A percentile compares a stretch with the other conserved stretches of the same genome.
phyloP scores from a whole-genome alignment of 192 early-diverging fungal genomes.

The Dimargaris cristalligena region DNA sequence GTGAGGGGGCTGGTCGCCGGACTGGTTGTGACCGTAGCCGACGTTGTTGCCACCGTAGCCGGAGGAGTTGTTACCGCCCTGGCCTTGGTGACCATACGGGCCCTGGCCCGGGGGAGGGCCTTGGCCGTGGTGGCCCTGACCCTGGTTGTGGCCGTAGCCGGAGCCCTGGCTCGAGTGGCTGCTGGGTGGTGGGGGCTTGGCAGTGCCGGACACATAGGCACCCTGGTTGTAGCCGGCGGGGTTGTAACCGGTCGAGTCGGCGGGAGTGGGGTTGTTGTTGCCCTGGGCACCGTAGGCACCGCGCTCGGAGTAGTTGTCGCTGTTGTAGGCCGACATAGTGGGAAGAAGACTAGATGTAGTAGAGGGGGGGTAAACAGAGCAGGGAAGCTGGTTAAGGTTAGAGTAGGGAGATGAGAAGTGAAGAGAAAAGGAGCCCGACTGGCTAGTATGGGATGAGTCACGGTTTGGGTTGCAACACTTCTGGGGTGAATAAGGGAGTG shows the following conservation, averaged over 20 bases:
- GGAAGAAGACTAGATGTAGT: neutral
- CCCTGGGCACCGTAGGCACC: conserved; percentile 6
- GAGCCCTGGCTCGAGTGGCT: neutral
- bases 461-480: no score
- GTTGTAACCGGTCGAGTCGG: conserved; percentile 1
- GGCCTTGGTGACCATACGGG: neutral
- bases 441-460: no score
- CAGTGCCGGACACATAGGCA: conserved; percentile 6
- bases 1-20: neutral
- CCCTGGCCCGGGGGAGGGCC: neutral
- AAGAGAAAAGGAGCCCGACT: no score
- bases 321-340: conserved; percentile 8
- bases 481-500: no score
- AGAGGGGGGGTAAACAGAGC: neutral
- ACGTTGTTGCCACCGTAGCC: conserved; percentile 1
- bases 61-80: neutral
- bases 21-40: conserved; percentile 1
- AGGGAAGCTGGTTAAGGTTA: neutral
- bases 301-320: conserved; percentile 10
- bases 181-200: conserved; percentile 8
- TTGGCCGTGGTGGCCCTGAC: neutral
- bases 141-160: neutral
- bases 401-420: neutral
- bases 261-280: neutral
- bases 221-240: conserved; percentile 11